Evolutionary conservation across 129 eudicot species (phyloP).

Genomic region (Ambrosia trifida): DNA sequence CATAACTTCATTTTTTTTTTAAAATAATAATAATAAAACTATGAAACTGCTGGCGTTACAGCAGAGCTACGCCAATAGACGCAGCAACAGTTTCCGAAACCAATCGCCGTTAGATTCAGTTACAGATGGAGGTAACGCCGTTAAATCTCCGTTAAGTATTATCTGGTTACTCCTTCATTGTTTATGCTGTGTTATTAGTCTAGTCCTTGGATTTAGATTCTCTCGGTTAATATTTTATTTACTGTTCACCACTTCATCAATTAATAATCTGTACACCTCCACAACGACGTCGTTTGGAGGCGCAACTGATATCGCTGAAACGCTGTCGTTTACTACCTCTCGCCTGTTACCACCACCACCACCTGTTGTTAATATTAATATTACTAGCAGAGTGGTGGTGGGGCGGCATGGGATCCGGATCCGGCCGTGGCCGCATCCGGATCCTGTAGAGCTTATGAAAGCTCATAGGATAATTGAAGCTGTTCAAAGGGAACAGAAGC

Average conservation of each 20-base stretch:
- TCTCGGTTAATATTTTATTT: constrained; percentile 78
- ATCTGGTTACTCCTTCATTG: constrained; percentile 80
- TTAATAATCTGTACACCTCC: constrained; percentile 33
- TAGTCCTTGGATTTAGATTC: constrained; percentile 83
- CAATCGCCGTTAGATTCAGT: constrained; percentile 57
- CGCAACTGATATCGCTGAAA: constrained; percentile 31
- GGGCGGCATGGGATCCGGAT: constrained; percentile 93
- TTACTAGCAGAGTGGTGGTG: constrained; percentile 72
- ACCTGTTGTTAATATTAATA: constrained; percentile 19
- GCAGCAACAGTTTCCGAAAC: constrained; percentile 73
- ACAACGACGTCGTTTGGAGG: constrained; percentile 41
- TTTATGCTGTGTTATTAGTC: constrained; percentile 78
- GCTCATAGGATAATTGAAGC: constrained; percentile 84
- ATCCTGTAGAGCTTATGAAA: constrained; percentile 74
- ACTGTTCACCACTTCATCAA: constrained; percentile 48
- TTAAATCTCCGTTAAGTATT: constrained; percentile 61
- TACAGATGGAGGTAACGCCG: constrained; percentile 37
- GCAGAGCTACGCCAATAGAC: constrained; percentile 60
- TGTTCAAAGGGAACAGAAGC: constrained; percentile 85
- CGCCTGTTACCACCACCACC: constrained; percentile 25
- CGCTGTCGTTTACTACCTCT: constrained; percentile 38
- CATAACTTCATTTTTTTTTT: too few relatives aligned
- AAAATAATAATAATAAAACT: constrained; percentile 5
- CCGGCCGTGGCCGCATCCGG: constrained; percentile 98
- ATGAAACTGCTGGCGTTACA: constrained; percentile 86